Conservation (phyloP, 1,139 yeast species). For the Protomyces lactucae-debilis region DNA sequence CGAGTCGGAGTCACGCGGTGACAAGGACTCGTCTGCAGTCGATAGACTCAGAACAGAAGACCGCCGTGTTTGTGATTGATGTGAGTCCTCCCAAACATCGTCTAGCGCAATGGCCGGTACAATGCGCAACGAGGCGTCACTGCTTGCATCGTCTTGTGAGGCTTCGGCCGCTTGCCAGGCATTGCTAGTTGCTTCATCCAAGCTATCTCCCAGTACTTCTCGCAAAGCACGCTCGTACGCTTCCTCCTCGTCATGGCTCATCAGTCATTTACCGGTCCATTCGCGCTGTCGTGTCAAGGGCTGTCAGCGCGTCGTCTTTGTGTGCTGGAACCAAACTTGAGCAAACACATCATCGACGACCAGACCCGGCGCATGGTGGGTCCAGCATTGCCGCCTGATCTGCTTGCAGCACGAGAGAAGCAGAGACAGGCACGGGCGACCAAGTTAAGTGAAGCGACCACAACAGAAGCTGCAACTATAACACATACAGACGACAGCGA, state of each 20-base stretch:
- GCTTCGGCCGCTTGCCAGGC: not conserved
- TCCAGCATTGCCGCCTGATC: conserved; percentile 31
- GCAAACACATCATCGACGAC: too few species aligned
- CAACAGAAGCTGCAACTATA: not conserved
- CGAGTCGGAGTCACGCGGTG: conserved; percentile 11
- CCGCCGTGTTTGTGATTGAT: not conserved
- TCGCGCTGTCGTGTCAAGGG: too few species aligned
- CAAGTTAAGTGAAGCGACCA: not conserved
- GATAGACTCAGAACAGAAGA: conserved; percentile 30
- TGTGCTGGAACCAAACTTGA: too few species aligned
- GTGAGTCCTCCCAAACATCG: not conserved
- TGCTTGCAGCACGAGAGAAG: conserved; percentile 29
- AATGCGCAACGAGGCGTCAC: not conserved
- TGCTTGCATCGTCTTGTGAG: not conserved
- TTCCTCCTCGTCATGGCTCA: not conserved
- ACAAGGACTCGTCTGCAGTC: conserved; percentile 3
- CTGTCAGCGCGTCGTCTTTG: too few species aligned
- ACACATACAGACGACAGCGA: not conserved
- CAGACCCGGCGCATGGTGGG: conserved; percentile 14
- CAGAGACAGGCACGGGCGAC: conserved; percentile 12
- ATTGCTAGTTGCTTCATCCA: not conserved
- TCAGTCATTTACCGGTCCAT: not conserved
- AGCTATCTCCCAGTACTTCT: not conserved
- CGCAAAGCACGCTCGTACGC: not conserved
- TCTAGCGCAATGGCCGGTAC: not conserved